Conservation (phyloP, 164 flowering plant species). For the Paratinospora sagittata region DNA sequence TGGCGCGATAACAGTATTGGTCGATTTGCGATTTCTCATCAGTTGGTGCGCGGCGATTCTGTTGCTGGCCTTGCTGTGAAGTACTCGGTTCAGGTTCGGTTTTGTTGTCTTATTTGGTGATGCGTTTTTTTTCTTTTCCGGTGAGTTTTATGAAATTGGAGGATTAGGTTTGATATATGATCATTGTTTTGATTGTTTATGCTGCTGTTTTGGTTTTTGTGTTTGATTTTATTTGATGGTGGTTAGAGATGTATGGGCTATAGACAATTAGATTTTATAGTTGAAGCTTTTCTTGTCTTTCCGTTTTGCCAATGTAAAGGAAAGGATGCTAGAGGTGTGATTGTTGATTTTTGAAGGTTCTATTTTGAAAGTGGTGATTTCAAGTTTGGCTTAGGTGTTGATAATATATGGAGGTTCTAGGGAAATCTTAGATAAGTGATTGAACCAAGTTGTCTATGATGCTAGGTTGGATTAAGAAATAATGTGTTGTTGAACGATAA, state of each 20-base stretch:
- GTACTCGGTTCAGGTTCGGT: slow-evolving; percentile 77
- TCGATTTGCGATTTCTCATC: slow-evolving; percentile 77
- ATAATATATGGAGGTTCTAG: background rate
- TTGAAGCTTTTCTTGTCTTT: background rate
- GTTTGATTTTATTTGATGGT: background rate
- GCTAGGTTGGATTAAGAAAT: too few species aligned
- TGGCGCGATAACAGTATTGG: slow-evolving; percentile 73
- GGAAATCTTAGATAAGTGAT: background rate
- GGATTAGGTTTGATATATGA: background rate
- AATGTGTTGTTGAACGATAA: too few species aligned
- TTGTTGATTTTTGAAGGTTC: background rate
- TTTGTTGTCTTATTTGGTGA: background rate
- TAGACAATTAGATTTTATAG: background rate
- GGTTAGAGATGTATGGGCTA: background rate
- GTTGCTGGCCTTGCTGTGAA: slow-evolving; percentile 89
- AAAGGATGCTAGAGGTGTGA: background rate
- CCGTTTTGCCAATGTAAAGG: background rate
- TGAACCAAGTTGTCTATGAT: too few species aligned
- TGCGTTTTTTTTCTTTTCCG: too few species aligned
- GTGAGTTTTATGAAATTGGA: too few species aligned
- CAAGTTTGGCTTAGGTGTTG: background rate
- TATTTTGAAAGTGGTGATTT: background rate
- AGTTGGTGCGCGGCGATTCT: slow-evolving; percentile 49
- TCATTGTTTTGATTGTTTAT: background rate
- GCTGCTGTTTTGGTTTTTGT: background rate